Evolutionary conservation across 805 yeast genomes (phyloP).

Genomic region (Pichia paraexigua): DNA sequence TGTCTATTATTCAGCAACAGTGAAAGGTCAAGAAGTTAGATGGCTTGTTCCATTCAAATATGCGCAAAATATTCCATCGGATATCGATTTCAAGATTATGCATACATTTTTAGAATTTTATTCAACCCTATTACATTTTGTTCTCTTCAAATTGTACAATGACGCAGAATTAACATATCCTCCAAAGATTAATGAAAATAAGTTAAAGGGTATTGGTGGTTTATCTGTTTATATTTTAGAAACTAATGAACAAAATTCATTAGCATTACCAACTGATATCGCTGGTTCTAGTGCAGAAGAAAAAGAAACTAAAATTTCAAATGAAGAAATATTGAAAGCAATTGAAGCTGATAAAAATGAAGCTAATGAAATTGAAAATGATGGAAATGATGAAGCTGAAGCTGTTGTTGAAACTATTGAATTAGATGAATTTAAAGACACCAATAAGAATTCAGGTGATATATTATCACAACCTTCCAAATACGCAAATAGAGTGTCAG

Average conservation of each 20-base stretch:
- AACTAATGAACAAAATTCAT: slow-evolving; percentile 29
- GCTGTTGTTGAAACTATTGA: slow-evolving; percentile 36
- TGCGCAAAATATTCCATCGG: slow-evolving; percentile 91
- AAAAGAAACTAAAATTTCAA: slow-evolving; percentile 33
- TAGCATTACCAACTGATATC: slow-evolving; percentile 31
- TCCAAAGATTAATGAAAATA: slow-evolving; percentile 67
- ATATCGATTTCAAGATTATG: slow-evolving; percentile 95
- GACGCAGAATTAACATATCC: slow-evolving; percentile 87
- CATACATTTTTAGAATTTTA: slow-evolving; percentile 93
- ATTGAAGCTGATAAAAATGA: slow-evolving; percentile 42
- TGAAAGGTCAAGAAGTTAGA: slow-evolving; percentile 85
- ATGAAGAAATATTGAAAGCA: slow-evolving; percentile 40
- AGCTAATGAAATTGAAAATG: slow-evolving; percentile 17
- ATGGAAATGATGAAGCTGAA: slow-evolving; percentile 31
- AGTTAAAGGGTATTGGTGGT: slow-evolving; percentile 84
- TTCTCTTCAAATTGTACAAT: slow-evolving; percentile 73
- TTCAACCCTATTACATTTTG: slow-evolving; percentile 84
- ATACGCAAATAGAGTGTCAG: slow-evolving; percentile 50
- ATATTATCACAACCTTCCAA: slow-evolving; percentile 62
- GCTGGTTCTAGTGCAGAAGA: slow-evolving; percentile 17
- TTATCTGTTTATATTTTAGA: slow-evolving; percentile 76
- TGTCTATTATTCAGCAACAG: slow-evolving; percentile 85
- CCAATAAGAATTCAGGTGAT: slow-evolving; percentile 59
- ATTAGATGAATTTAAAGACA: slow-evolving; percentile 67
- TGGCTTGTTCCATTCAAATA: slow-evolving; percentile 98